Percentiles rank a stretch among this genome's conserved stretches.
These are phyloP conservation scores for Talaromyces ruber DNA, from an alignment of 495 filamentous ascomycete species.

Conservation along the genomic window DNA sequence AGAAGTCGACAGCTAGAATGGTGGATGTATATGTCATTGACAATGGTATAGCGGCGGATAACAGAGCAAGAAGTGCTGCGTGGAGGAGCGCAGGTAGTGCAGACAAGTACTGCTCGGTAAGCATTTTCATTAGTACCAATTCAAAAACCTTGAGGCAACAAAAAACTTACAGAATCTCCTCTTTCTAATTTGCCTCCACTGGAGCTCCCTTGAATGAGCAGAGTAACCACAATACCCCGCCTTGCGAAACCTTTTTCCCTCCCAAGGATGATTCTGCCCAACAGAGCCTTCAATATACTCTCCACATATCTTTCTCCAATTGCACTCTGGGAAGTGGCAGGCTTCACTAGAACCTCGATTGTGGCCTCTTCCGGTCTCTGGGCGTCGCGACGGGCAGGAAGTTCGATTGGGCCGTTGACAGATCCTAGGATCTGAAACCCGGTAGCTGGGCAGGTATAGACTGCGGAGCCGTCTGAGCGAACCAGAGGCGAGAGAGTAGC, in stretches of 20 bases:
- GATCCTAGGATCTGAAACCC: constrained; percentile 76
- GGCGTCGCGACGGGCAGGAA: constrained; percentile 62
- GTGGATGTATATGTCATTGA: constrained; percentile 59
- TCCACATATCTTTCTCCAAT: constrained; percentile 61
- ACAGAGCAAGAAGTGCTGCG: constrained; percentile 60
- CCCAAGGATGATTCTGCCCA: constrained; percentile 24
- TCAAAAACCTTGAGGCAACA: constrained; percentile 7
- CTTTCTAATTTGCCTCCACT: constrained; percentile 64
- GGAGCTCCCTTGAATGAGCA: constrained; percentile 39
- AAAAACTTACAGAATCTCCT: constrained; percentile 56
- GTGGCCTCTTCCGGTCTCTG: constrained; percentile 83
- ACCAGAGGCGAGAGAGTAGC: constrained; percentile 44
- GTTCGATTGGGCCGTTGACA: constrained; percentile 90
- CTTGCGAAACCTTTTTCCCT: constrained; percentile 27
- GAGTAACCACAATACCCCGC: constrained; percentile 33
- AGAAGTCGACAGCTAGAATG: constrained; percentile 48
- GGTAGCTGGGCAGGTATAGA: constrained; percentile 56
- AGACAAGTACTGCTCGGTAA: constrained; percentile 54
- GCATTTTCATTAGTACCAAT: background rate
- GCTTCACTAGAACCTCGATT: constrained; percentile 84
- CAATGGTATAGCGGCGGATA: constrained; percentile 69
- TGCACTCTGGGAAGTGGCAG: constrained; percentile 53
- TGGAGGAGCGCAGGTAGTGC: constrained; percentile 70
- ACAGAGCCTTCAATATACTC: constrained; percentile 20
- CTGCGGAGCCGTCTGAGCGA: constrained; percentile 82